A percentile compares a stretch with the other conserved stretches of the same genome.
These are phyloP conservation scores for Curvularia hawaiiensis DNA, from an alignment of 2,329 filamentous ascomycete species.

Conservation along the genomic window DNA sequence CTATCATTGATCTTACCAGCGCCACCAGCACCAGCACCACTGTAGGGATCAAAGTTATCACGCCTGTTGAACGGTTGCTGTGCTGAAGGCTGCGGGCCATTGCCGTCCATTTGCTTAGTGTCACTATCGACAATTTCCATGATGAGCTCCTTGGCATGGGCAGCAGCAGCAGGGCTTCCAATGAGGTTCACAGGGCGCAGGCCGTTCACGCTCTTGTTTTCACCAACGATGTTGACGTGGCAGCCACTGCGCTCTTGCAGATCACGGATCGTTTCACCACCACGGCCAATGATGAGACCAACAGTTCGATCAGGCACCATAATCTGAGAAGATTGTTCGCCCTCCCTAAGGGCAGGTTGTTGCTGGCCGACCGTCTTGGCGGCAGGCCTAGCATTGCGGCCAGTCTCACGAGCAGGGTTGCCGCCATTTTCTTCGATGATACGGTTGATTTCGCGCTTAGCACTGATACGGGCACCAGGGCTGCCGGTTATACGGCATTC, in stretches of 20 bases:
- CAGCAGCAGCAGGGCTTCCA: slow-evolving; percentile 74
- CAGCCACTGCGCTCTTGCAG: slow-evolving; percentile 91
- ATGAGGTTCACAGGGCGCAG: slow-evolving; percentile 90
- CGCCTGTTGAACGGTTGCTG: slow-evolving; percentile 37
- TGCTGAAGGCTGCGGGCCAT: slow-evolving; percentile 19
- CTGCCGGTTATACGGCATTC: slow-evolving; percentile 86
- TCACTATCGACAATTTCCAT: slow-evolving; percentile 95
- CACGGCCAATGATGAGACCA: slow-evolving; percentile 90
- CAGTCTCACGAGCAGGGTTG: slow-evolving; percentile 48
- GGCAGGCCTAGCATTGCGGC: slow-evolving; percentile 49
- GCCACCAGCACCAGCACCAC: slow-evolving; percentile 40
- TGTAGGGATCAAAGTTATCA: slow-evolving; percentile 47
- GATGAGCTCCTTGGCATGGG: slow-evolving; percentile 82
- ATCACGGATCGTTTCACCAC: slow-evolving; percentile 90
- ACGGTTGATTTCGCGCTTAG: slow-evolving; percentile 80
- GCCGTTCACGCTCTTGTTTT: slow-evolving; percentile 91
- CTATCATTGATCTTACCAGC: slow-evolving; percentile 74
- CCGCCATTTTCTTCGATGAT: slow-evolving; percentile 87
- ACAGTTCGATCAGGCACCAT: slow-evolving; percentile 95
- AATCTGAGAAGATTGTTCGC: slow-evolving; percentile 86
- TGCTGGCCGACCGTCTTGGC: slow-evolving; percentile 43
- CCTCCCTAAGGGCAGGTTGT: slow-evolving; percentile 67
- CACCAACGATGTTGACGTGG: slow-evolving; percentile 92
- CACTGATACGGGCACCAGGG: slow-evolving; percentile 72
- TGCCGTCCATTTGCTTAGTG: slow-evolving; percentile 57